A percentile compares a stretch with the other conserved stretches of the same genome.
These are phyloP conservation scores for Jimgerdemannia lactiflua DNA, from an alignment of 192 early-diverging fungal species.

Conservation along the genomic window DNA sequence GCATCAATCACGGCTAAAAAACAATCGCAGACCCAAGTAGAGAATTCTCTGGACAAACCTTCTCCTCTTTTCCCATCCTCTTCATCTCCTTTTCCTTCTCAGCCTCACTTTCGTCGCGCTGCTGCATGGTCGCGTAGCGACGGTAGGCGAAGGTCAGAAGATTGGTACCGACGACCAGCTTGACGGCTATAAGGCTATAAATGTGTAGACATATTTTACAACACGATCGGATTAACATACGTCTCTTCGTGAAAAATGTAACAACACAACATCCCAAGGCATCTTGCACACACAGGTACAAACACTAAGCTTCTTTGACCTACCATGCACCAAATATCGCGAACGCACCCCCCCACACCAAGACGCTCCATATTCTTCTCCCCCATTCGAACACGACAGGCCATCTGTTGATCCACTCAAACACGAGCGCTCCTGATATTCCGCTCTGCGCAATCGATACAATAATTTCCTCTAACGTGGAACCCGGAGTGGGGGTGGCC, in stretches of 20 bases:
- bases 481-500: neutral
- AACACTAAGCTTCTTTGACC: neutral
- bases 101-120: slow-evolving; percentile 36
- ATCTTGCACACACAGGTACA: too few relatives aligned
- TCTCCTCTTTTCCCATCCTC: slow-evolving; percentile 37
- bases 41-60: slow-evolving; percentile 11
- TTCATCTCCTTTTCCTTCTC: slow-evolving; percentile 41
- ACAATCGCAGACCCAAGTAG: neutral
- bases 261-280: too few relatives aligned
- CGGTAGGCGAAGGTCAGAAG: slow-evolving; percentile 70
- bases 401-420: neutral
- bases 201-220: neutral
- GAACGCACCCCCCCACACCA: neutral
- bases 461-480: neutral
- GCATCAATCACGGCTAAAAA: neutral
- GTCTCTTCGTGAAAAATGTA: neutral
- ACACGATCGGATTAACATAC: neutral
- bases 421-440: neutral
- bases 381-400: neutral
- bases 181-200: slow-evolving; percentile 55
- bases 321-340: neutral
- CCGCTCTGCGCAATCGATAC: neutral
- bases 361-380: neutral
- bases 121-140: slow-evolving; percentile 58
- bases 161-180: slow-evolving; percentile 75